Evolutionary conservation across 106 monocot species (phyloP).

Genomic region (Xerophyta viscosa): DNA sequence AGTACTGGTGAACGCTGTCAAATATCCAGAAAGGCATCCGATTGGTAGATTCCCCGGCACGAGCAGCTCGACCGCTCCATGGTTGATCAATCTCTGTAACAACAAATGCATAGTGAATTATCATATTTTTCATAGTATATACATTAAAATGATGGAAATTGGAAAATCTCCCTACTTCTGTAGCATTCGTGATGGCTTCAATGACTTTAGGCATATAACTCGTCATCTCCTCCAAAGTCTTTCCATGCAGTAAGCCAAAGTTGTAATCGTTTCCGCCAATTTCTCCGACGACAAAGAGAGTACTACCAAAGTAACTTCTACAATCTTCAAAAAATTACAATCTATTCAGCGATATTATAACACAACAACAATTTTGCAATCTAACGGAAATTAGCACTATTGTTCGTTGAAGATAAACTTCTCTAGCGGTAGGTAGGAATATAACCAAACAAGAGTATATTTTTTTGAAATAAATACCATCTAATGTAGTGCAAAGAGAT

Average conservation of each 20-base stretch:
- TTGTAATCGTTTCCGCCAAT: slow-evolving; percentile 55
- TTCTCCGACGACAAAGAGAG: slow-evolving; percentile 47
- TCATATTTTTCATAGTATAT: neutral
- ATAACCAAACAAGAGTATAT: too few relatives aligned
- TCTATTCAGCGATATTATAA: too few relatives aligned
- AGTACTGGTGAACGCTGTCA: neutral
- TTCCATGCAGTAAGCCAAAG: slow-evolving; percentile 8
- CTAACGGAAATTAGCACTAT: too few relatives aligned
- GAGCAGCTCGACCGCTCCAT: neutral
- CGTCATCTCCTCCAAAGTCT: slow-evolving; percentile 1
- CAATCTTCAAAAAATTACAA: too few relatives aligned
- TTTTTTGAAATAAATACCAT: neutral
- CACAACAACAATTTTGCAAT: too few relatives aligned
- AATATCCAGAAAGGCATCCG: slow-evolving; percentile 6
- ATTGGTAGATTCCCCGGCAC: slow-evolving; percentile 1
- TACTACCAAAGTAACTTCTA: slow-evolving; percentile 10
- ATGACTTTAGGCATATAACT: slow-evolving; percentile 15
- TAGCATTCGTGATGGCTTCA: slow-evolving; percentile 1
- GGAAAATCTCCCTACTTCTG: slow-evolving; percentile 1
- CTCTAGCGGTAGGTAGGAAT: too few relatives aligned
- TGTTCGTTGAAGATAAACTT: too few relatives aligned
- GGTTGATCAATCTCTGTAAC: neutral
- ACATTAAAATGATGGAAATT: neutral
- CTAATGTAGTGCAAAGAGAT: slow-evolving; percentile 15
- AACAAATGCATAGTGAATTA: neutral